Evolutionary conservation across 768 basidiomycete species (phyloP).

Genomic region (Tephrocybe rancida): DNA sequence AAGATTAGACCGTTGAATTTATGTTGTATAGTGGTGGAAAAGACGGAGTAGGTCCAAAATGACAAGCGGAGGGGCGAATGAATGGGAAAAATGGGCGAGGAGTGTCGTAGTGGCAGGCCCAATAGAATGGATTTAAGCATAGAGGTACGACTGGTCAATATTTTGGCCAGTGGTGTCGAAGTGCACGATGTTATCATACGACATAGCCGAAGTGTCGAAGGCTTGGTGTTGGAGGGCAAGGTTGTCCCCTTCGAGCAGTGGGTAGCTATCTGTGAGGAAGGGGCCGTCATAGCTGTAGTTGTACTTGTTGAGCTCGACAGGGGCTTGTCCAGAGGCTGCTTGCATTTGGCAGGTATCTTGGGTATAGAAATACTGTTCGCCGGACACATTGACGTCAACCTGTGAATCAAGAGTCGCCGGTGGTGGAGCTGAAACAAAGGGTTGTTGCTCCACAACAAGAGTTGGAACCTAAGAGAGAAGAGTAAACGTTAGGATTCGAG

Average conservation of each 20-base stretch:
- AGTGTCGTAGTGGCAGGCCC: background rate
- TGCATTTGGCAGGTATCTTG: constrained; percentile 14
- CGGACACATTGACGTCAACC: constrained; percentile 1
- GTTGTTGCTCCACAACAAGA: background rate
- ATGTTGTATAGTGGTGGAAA: background rate
- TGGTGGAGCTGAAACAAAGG: constrained; percentile 5
- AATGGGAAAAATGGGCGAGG: too few relatives aligned
- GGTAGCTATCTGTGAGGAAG: constrained; percentile 17
- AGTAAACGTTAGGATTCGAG: background rate
- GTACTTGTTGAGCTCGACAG: constrained; percentile 18
- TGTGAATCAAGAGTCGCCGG: constrained; percentile 4
- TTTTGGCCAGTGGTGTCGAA: constrained; percentile 8
- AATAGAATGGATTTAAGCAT: constrained; percentile 2
- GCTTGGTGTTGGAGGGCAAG: constrained; percentile 14
- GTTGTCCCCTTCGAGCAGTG: constrained; percentile 16
- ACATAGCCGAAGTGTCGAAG: constrained; percentile 12
- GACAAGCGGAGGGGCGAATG: background rate
- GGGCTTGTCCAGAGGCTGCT: background rate
- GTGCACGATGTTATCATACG: constrained; percentile 13
- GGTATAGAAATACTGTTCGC: constrained; percentile 17
- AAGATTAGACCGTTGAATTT: background rate
- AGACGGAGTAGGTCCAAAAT: constrained; percentile 9
- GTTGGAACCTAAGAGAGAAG: constrained; percentile 1
- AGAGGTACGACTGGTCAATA: constrained; percentile 10
- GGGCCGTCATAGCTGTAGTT: constrained; percentile 13